Evolutionary conservation across 2,329 filamentous ascomycete genomes (phyloP), one percentile per base, ranked within the genome.

Genomic region (Phyllosticta paracitricarpa): DNA sequence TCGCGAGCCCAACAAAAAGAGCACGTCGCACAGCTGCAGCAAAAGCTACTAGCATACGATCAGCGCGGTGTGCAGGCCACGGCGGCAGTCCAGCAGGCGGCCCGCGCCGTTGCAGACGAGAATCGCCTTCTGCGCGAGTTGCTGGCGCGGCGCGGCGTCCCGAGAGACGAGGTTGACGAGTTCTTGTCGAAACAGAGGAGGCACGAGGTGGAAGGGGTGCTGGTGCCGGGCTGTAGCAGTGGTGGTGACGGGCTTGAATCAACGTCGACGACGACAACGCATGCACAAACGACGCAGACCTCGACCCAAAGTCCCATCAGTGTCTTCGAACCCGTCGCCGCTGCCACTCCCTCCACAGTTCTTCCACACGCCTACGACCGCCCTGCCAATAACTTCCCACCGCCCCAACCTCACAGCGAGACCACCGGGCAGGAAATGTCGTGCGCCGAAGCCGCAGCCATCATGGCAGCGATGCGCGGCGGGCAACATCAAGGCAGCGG

Each of bases 11-110:
- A 81, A 48, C 78, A 76, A 33, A 78, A 78, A 63, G 80, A 81
- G 63, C 78, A 79, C 62, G 70, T 83, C 61, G 14, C 40, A 1
- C 14, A 48, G 14, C 17, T 48, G 14, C 40, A 48, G n/a, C 14
- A 14, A 17, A 48, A 75, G 78, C 57, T 84, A 35, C 73, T 73
- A 22, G 77, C 78, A 28, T 79, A 78, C 67, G 79, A 83, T 70
- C 70, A 69, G n/a, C 73, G 70, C 4, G 81, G 78, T 24, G 74
- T 79, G 17, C 73, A 77, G 60, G 82, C 81, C 4, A 79, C 79
- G 2, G 66, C 78, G 10, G 78, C 81, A 67, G 81, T 84, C 77
- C 82, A 84, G 68, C 74, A 73, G 28, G 79, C 79, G 1, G 81
- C 82, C 4, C 76, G 79, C 24, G 73, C 71, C 60, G 80, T 84